Conservation (phyloP, 208 protist species). For the Trichomonas tenax region DNA sequence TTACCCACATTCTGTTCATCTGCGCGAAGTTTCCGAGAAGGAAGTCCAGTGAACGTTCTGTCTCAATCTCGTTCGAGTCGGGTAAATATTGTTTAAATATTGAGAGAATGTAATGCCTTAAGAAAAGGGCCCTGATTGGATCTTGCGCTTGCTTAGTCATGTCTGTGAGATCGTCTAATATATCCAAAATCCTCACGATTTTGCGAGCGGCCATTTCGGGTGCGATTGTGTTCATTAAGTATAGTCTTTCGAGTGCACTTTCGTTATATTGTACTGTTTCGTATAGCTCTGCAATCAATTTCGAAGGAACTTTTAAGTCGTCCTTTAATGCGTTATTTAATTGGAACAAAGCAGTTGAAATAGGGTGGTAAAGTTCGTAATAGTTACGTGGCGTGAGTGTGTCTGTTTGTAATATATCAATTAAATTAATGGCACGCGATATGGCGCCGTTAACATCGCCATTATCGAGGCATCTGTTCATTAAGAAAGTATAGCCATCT, state of each 20-base stretch:
- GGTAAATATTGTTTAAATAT: neutral
- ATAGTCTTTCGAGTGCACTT: neutral
- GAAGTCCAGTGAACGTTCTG: neutral
- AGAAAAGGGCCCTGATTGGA: neutral
- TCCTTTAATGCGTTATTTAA: neutral
- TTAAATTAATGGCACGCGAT: neutral
- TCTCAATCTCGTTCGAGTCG: neutral
- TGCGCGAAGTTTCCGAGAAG: neutral
- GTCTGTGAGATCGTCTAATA: neutral
- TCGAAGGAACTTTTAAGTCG: neutral
- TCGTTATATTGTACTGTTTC: neutral
- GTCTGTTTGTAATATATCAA: neutral
- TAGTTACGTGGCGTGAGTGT: neutral
- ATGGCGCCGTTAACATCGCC: neutral
- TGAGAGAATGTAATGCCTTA: neutral
- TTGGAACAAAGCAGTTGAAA: neutral
- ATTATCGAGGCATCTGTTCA: neutral
- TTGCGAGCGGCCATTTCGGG: neutral
- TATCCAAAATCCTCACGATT: neutral
- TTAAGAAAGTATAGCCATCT: neutral
- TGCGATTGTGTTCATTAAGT: neutral
- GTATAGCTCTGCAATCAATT: neutral
- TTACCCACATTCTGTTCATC: conserved; percentile 7
- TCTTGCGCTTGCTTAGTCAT: neutral
- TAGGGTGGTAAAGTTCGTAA: neutral